Evolutionary conservation across 2,329 filamentous ascomycete species (phyloP), one percentile per base, ranked within the genome.

Genomic region (Paraphaeosphaeria sporulosa): DNA sequence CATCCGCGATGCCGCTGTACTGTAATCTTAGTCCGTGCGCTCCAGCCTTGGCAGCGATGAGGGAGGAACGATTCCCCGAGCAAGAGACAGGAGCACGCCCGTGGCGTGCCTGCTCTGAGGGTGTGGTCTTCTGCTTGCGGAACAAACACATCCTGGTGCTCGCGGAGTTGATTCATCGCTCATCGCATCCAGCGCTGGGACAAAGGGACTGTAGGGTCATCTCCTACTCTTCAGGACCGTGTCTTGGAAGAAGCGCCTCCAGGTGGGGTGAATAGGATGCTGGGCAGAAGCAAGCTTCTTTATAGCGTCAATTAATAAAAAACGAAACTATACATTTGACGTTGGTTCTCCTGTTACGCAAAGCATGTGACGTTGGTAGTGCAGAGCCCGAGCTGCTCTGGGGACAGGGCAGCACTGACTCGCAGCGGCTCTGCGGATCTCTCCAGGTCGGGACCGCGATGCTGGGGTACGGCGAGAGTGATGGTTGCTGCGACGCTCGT

Each of bases 141-240:
- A 76, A 69, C 69, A 71, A 59, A 68, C 71, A 68, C 63, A 52
- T 56, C 54, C 70, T 69, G 73, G 67, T 61, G 58, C 65, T 63
- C 63, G 67, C 76, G 78, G 76, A 69, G 75, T 78, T 76, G 68
- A 64, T 50, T 66, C 56, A 63, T 60, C 57, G 65, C 64, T 61
- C 62, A 55, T 65, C 65, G 59, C 49, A 61, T 60, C 53, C 55
- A 47, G 51, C 19, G 40, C 54, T 46, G 55, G 57, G 60, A 32
- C 60, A 30, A 62, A 67, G 63, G 67, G 71, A 70, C 73, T 70
- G 76, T 84, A 84, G 83, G 82, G 60, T 83, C 83, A 85, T 85
- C 82, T 77, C 80, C 83, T 85, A 85, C 80, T 72, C 78, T 82
- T 80, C 78, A 77, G 78, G 81, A 81, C 82, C 78, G 80, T 61